These are phyloP conservation scores for Tricholoma furcatifolium DNA, from an alignment of 768 basidiomycete species.

Conservation along the genomic window DNA sequence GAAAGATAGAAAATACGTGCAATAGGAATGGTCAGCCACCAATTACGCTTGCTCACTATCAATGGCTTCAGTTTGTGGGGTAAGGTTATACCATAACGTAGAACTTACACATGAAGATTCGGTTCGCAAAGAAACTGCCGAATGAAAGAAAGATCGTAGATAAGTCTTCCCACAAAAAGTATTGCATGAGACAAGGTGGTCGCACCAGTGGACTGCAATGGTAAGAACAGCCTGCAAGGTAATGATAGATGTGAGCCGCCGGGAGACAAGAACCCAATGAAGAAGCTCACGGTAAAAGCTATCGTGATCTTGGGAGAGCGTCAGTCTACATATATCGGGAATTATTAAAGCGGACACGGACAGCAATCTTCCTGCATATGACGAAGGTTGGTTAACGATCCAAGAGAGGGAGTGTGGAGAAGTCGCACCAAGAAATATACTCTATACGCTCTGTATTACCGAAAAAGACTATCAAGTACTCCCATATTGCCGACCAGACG, in stretches of 20 bases:
- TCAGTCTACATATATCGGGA: not conserved
- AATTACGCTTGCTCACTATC: slow-evolving; percentile 23
- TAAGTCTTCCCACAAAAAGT: not conserved
- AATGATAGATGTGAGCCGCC: too few relatives aligned
- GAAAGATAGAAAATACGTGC: slow-evolving; percentile 9
- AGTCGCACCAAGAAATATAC: slow-evolving; percentile 33
- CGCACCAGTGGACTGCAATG: slow-evolving; percentile 41
- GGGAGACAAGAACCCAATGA: too few relatives aligned
- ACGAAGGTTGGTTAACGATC: not conserved
- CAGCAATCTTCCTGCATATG: slow-evolving; percentile 16
- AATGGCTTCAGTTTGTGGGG: not conserved
- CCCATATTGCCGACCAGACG: slow-evolving; percentile 39
- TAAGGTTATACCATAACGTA: not conserved
- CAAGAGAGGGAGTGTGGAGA: not conserved
- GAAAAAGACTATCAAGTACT: slow-evolving; percentile 34
- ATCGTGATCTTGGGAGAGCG: slow-evolving; percentile 14
- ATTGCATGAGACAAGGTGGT: not conserved
- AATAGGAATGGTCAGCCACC: slow-evolving; percentile 20
- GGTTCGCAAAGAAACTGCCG: slow-evolving; percentile 32
- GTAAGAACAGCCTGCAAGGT: slow-evolving; percentile 34
- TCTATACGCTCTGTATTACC: slow-evolving; percentile 26
- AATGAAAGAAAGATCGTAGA: not conserved
- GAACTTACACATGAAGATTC: slow-evolving; percentile 27
- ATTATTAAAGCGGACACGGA: not conserved
- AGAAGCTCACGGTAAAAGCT: slow-evolving; percentile 22